Percentiles rank a stretch among this genome's conserved stretches.
These are phyloP conservation scores for Pseudocercospora fuligena DNA, from an alignment of 2,329 filamentous ascomycete genomes.

Conservation along the genomic window DNA sequence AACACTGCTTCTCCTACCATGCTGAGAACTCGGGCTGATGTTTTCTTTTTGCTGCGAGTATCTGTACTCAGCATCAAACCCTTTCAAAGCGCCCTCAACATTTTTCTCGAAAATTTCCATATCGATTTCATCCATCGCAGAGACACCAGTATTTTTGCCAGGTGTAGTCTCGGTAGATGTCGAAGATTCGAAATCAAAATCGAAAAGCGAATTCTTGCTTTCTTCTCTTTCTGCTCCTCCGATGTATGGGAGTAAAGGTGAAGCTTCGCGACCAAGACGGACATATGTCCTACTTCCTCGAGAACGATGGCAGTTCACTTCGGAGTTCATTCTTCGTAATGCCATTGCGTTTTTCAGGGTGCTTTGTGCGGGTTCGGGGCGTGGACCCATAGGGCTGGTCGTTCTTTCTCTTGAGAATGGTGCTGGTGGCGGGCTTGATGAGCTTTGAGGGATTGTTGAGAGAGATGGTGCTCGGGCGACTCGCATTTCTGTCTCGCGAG, in stretches of 20 bases:
- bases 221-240: constrained; percentile 12
- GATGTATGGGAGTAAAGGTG: constrained; percentile 40
- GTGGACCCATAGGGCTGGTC: constrained; percentile 34
- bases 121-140: constrained; percentile 36
- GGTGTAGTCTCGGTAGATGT: not conserved
- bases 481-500: constrained; percentile 11
- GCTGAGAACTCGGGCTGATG: not conserved
- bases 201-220: constrained; percentile 23
- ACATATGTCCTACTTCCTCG: constrained; percentile 41
- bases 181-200: constrained; percentile 33
- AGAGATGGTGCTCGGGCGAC: constrained; percentile 26
- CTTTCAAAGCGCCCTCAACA: constrained; percentile 35
- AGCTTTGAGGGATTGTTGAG: constrained; percentile 27
- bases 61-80: constrained; percentile 29
- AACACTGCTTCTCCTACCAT: constrained; percentile 40
- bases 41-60: constrained; percentile 4
- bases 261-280: constrained; percentile 47
- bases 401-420: not conserved
- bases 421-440: constrained; percentile 18
- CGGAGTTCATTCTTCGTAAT: constrained; percentile 51
- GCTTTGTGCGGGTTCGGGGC: constrained; percentile 42
- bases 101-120: constrained; percentile 28
- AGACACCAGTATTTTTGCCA: constrained; percentile 1
- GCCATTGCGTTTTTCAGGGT: constrained; percentile 47
- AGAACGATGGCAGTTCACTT: constrained; percentile 37